Base-by-base conservation (phyloP, 768 basidiomycete genomes). In the Albatrellus ellisii region DNA sequence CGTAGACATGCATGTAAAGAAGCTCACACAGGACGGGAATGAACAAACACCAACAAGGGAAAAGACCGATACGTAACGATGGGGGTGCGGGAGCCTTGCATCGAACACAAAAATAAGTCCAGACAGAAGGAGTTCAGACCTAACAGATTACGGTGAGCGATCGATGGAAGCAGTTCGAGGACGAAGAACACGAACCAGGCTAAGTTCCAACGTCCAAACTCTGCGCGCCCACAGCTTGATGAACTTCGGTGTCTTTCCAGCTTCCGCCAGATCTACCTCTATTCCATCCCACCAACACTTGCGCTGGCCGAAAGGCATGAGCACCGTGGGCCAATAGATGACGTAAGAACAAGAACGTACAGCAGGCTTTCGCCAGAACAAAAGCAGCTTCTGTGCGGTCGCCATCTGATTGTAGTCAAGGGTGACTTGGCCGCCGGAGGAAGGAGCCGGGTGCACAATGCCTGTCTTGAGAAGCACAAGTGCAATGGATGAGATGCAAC, bases 211-310 rank as follows among this genome's bases (percentile, higher is more conserved):
- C 8, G 95, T 99, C 95, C 95, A 99, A 12, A 99, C 95, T 44
- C 95, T 68, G 44, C 95, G 74, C 15, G 94, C 91, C 94, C 95
- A 98, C 35, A 99, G 70, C 62, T 97, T 97, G 52, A 92, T 73
- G 8, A 60, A 64, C 52, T 71, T 66, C 7, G 70, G 63, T 6
- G 69, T 62, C 27, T 69, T 69, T 4, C 65, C 75, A 1, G 66
- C 57, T 4, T 70, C 67, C 6, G 82, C 75, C 32, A 97, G 57
- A 41, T 95, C 86, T 15, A 94, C 77, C 50, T 94, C 90, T 28
- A 91, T 69, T 9, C 94, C 94, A 53, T 99, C 95, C 95, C 95
- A 99, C 95, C 95, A 99, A 63, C 94, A 98, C 66, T 99, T 98
- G 31, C 95, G 72, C 92, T 97, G 50, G 26, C 24, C 39, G 27